These are phyloP conservation scores for Aspergillus brunneoviolaceus DNA, from an alignment of 2,329 filamentous ascomycete species.

Conservation along the genomic window DNA sequence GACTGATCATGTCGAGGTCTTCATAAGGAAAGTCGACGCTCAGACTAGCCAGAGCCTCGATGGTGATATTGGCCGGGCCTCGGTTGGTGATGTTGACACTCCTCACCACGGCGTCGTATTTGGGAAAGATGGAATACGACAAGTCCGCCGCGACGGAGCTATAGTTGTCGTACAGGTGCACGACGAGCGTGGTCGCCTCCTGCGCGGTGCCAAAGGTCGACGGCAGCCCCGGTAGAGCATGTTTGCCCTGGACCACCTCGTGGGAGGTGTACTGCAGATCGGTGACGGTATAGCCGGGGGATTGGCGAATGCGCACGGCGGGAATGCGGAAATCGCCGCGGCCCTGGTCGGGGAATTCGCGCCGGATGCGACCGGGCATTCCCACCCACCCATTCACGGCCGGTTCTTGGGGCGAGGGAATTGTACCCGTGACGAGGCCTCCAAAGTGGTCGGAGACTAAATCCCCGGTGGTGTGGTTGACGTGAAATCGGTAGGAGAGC, in stretches of 20 bases:
- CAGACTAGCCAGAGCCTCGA: slow-evolving; percentile 60
- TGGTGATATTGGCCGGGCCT: slow-evolving; percentile 52
- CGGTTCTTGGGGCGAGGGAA: slow-evolving; percentile 42
- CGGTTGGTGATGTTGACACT: slow-evolving; percentile 63
- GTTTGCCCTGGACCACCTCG: slow-evolving; percentile 57
- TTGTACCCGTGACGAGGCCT: slow-evolving; percentile 54
- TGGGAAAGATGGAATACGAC: slow-evolving; percentile 63
- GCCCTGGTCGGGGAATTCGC: slow-evolving; percentile 65
- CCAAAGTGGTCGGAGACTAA: slow-evolving; percentile 63
- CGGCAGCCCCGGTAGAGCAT: slow-evolving; percentile 56
- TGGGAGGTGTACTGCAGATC: slow-evolving; percentile 60
- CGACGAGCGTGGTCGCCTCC: slow-evolving; percentile 59
- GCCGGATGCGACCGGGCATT: slow-evolving; percentile 51
- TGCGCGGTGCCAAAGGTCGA: slow-evolving; percentile 57
- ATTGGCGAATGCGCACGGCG: slow-evolving; percentile 60
- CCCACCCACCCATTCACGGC: slow-evolving; percentile 55
- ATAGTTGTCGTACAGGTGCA: slow-evolving; percentile 60
- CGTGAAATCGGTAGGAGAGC: slow-evolving; percentile 64
- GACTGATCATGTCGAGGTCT: slow-evolving; percentile 62
- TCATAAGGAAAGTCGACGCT: slow-evolving; percentile 61
- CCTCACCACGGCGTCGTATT: slow-evolving; percentile 60
- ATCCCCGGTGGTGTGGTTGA: slow-evolving; percentile 57
- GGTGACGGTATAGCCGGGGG: slow-evolving; percentile 59
- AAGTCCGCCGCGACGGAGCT: slow-evolving; percentile 59
- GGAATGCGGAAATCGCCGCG: slow-evolving; percentile 63